Conservation (phyloP, 2,329 filamentous ascomycete species). For the Colletotrichum brevisporum region DNA sequence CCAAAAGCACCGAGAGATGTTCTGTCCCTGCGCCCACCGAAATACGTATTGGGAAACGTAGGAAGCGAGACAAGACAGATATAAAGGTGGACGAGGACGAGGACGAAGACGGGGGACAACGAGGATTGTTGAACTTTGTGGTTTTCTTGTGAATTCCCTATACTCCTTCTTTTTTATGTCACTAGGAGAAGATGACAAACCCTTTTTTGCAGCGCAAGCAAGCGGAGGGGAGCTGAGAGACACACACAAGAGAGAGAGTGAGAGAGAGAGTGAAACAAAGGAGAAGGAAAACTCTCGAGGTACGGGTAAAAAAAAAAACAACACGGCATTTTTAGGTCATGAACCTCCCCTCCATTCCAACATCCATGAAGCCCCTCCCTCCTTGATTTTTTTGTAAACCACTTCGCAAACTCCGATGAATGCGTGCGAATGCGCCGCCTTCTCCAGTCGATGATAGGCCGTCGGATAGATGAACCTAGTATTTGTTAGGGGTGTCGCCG, state of each 20-base stretch:
- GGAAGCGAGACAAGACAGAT: background rate
- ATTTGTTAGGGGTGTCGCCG: constrained; percentile 16
- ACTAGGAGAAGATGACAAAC: constrained; percentile 26
- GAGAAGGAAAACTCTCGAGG: constrained; percentile 21
- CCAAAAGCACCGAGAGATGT: no score
- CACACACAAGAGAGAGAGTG: background rate
- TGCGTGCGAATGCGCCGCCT: constrained; percentile 39
- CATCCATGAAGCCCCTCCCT: constrained; percentile 33
- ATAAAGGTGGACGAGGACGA: background rate
- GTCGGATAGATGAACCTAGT: constrained; percentile 27
- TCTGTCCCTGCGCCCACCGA: no score
- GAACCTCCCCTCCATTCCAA: constrained; percentile 36
- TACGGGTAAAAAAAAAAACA: constrained; percentile 7
- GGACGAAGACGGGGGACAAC: background rate
- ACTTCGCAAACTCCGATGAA: constrained; percentile 42
- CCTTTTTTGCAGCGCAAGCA: background rate
- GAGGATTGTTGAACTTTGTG: constrained; percentile 27
- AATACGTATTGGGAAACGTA: background rate
- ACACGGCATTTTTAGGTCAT: constrained; percentile 32
- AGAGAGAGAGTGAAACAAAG: constrained; percentile 18
- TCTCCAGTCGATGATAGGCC: constrained; percentile 38
- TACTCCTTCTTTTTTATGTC: constrained; percentile 29
- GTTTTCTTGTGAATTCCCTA: constrained; percentile 31
- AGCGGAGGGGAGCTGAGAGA: constrained; percentile 33
- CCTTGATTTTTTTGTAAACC: constrained; percentile 33